Base-by-base conservation (phyloP, 1,139 yeast species). In the Arxiozyma bovina region DNA sequence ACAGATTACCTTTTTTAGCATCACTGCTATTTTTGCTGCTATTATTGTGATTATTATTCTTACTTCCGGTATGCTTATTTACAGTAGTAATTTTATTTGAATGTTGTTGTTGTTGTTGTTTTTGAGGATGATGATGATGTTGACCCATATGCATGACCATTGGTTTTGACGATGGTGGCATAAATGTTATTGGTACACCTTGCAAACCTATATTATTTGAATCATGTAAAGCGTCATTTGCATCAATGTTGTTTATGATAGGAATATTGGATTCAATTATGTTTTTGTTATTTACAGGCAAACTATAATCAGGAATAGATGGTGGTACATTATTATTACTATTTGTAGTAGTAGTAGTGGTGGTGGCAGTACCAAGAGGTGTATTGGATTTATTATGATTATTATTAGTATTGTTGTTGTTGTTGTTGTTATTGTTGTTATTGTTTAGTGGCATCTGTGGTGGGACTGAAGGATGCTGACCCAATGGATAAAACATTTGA, bases 401-500 rank as follows among this genome's bases (percentile, higher is more conserved):
- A 7, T 6, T 27, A 27, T 27, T 27, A 6, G 30, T 42, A 20
- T 18, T 45, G 17, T 27, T 41, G 38, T 41, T 43, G 9, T 45
- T 44, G 45, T 30, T 41, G 34, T 46, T 50, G 22, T 15, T 21
- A 30, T 50, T 45, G 23, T 38, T 45, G 34, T 46, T 50, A 11
- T 25, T 23, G 34, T 43, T 49, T 45, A n/a, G 48, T 4, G 38
- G 9, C 11, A 18, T 38, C 27, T 38, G 18, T 9, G 9, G 11
- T 38, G 49, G 21, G 21, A 18, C 12, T 9, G 15, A n/a, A 17
- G 40, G 20, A 8, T 34, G 49, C 34, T 46, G 48, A 25, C 48
- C 53, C 18, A 22, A 44, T 25, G 54, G 56, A 51, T 50, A 57
- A 42, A 50, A 50, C 58, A 53, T 54, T 43, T 48, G 56, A 30